Conservation (phyloP, 805 yeast genomes). For the Metschnikowia continentalis region DNA sequence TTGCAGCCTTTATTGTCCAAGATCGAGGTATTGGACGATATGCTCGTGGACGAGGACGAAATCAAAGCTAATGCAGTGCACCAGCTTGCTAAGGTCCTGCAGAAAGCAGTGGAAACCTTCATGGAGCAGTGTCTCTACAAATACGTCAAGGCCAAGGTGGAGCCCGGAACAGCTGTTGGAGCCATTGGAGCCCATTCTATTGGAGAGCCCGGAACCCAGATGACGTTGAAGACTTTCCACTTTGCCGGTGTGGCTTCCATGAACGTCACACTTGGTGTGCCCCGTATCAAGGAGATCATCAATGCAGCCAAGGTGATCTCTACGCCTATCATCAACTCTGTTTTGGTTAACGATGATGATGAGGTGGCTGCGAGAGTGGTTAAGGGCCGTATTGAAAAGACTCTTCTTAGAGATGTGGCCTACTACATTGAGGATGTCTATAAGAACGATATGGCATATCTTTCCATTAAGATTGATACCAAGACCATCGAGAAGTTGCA, state of each 20-base stretch:
- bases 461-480: slow-evolving; percentile 78
- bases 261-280: slow-evolving; percentile 95
- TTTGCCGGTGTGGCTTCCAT: slow-evolving; percentile 97
- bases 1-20: slow-evolving; percentile 41
- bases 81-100: slow-evolving; percentile 66
- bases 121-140: slow-evolving; percentile 73
- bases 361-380: slow-evolving; percentile 98
- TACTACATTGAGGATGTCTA: slow-evolving; percentile 92
- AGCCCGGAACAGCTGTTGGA: slow-evolving; percentile 99
- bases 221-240: slow-evolving; percentile 96
- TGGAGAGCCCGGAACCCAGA: slow-evolving; percentile 98
- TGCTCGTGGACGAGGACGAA: slow-evolving; percentile 28
- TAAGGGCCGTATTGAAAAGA: slow-evolving; percentile 94
- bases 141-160: slow-evolving; percentile 86
- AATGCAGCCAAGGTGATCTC: slow-evolving; percentile 94
- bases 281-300: slow-evolving; percentile 95
- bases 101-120: slow-evolving; percentile 56
- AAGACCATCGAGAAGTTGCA: slow-evolving; percentile 85
- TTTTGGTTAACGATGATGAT: slow-evolving; percentile 85
- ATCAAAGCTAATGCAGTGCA: slow-evolving; percentile 43
- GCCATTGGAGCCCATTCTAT: slow-evolving; percentile 99
- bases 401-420: slow-evolving; percentile 80
- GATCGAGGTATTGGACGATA: slow-evolving; percentile 32
- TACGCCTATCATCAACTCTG: slow-evolving; percentile 95
- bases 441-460: slow-evolving; percentile 67